Conservation (phyloP, 805 yeast genomes). For the Monosporozyma solicola region DNA sequence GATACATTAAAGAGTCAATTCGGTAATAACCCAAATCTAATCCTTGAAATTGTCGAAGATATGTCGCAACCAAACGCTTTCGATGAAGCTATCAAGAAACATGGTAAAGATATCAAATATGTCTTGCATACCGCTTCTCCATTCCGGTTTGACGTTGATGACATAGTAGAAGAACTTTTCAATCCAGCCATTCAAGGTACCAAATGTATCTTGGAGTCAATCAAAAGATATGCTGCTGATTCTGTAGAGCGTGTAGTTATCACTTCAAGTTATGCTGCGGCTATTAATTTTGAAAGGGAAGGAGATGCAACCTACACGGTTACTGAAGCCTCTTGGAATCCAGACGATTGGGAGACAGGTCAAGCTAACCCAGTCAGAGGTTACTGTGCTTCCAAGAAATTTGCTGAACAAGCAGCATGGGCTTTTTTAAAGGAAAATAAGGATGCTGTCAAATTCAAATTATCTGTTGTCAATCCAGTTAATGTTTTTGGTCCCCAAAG, state of each 20-base stretch:
- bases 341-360: constrained; percentile 43
- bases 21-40: constrained; percentile 18
- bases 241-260: constrained; percentile 41
- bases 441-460: constrained; percentile 31
- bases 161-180: constrained; percentile 41
- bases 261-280: constrained; percentile 46
- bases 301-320: constrained; percentile 30
- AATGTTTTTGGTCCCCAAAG: constrained; percentile 55
- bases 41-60: constrained; percentile 31
- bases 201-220: constrained; percentile 40
- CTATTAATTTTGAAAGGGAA: constrained; percentile 31
- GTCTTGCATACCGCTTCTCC: constrained; percentile 60
- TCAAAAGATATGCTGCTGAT: constrained; percentile 33
- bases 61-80: constrained; percentile 35
- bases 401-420: constrained; percentile 58
- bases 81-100: constrained; percentile 34
- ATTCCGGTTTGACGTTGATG: constrained; percentile 36
- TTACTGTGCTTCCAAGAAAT: constrained; percentile 51
- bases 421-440: constrained; percentile 33
- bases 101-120: constrained; percentile 41
- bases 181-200: constrained; percentile 53
- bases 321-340: constrained; percentile 46
- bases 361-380: constrained; percentile 32
- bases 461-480: constrained; percentile 45
- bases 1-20: constrained; percentile 30